These are phyloP conservation scores for Kazachstania sp. DNA, from an alignment of 1,139 yeast genomes.

Conservation along the genomic window DNA sequence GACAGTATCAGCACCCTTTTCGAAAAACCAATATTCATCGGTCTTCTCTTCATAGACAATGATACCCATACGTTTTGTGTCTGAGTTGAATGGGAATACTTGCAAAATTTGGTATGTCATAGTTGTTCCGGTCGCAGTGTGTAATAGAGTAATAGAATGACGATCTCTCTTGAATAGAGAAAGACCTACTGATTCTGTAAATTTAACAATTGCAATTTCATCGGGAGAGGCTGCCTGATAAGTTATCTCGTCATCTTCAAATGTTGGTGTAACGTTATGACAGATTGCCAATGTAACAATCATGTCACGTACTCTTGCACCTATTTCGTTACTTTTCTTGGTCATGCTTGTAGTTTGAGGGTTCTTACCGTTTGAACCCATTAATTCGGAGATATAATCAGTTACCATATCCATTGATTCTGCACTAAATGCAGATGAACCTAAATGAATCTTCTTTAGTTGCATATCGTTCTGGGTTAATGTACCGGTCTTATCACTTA, in stretches of 20 bases:
- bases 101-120: constrained; percentile 62
- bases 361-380: constrained; percentile 7
- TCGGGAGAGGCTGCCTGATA: constrained; percentile 99
- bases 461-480: constrained; percentile 98
- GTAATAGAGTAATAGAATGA: constrained; percentile 57
- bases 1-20: constrained; percentile 96
- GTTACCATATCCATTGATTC: constrained; percentile 87
- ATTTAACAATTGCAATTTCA: constrained; percentile 92
- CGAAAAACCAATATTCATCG: constrained; percentile 72
- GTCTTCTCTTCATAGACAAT: constrained; percentile 55
- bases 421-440: constrained; percentile 83
- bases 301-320: constrained; percentile 68
- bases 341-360: constrained; percentile 29
- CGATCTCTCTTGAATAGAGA: constrained; percentile 77
- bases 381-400: constrained; percentile 45
- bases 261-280: constrained; percentile 89
- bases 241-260: constrained; percentile 56
- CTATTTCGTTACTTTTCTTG: constrained; percentile 49
- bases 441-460: constrained; percentile 83
- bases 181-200: constrained; percentile 80
- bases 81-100: constrained; percentile 90
- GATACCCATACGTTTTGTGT: constrained; percentile 94
- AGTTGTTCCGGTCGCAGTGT: constrained; percentile 47
- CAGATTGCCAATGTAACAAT: constrained; percentile 80
- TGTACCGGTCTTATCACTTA: constrained; percentile 96